A percentile compares a stretch with the other conserved stretches of the same genome.
Evolutionary conservation across 2,329 filamentous ascomycete genomes (phyloP).

Genomic region (Epichloe glyceriae): DNA sequence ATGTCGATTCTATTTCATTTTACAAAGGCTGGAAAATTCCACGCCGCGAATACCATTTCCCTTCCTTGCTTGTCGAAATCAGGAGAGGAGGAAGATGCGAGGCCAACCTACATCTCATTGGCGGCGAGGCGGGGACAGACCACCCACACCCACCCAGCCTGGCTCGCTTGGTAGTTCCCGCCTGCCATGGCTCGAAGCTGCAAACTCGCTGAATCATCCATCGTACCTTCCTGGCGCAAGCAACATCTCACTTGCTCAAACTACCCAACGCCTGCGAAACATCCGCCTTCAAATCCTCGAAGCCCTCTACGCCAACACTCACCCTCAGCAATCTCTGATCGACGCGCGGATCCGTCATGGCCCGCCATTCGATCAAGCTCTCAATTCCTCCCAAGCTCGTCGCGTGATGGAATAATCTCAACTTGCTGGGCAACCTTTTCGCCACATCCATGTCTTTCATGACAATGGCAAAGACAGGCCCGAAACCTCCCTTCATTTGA

Average conservation of each 20-base stretch:
- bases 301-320: conserved; percentile 76
- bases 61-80: not conserved
- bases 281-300: conserved; percentile 73
- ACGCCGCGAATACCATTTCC: not conserved
- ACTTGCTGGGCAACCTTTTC: conserved; percentile 58
- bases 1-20: too few relatives aligned
- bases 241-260: conserved; percentile 20
- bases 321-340: conserved; percentile 64
- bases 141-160: too few relatives aligned
- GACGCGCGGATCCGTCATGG: conserved; percentile 67
- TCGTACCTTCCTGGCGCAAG: too few relatives aligned
- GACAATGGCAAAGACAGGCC: conserved; percentile 72
- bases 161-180: not conserved
- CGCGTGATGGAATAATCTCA: conserved; percentile 82
- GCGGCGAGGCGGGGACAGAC: not conserved
- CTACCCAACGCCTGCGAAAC: conserved; percentile 52
- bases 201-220: too few relatives aligned
- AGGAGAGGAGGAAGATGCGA: not conserved
- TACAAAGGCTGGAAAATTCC: too few relatives aligned
- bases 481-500: conserved; percentile 88
- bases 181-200: too few relatives aligned
- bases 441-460: conserved; percentile 50
- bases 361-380: conserved; percentile 90
- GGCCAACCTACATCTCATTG: not conserved
- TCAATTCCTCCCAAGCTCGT: conserved; percentile 91